Base-by-base conservation (phyloP, 257 asterid genomes). In the Catharanthus roseus region DNA sequence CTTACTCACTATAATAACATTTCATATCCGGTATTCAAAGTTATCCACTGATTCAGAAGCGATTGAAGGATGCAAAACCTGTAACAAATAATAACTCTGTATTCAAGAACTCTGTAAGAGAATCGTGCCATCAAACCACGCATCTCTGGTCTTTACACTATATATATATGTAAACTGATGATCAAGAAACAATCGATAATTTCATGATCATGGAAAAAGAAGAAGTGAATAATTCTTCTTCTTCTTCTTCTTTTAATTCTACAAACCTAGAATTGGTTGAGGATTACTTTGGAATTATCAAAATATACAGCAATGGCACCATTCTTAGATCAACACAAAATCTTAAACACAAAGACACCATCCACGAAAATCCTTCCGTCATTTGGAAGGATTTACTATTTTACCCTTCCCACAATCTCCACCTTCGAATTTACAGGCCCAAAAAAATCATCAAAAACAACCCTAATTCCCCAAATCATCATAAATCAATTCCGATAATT, bases 331-430 rank as follows among this genome's bases (percentile, higher is more conserved):
- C 34, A 16, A 24, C 41, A 0, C n/a, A n/a, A n/a, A 23, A 64
- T 16, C 15, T 10, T 8, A 50, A 62, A 12, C 45, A 31, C 29
- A 16, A 12, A 11, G 49, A 38, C 41, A 38, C 41, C 41, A 83
- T 84, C n/a, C 73, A 75, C 0, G 91, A 86, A 79, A 92, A 91
- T 75, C 87, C 88, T 54, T 77, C 92, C 29, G 86, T 90, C 72
- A 51, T 77, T 18, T 91, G 97, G 96, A 87, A 88, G 74, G 95
- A 89, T 49, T 69, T 63, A 47, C 41, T 79, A 13, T 89, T 68
- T 79, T 87, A 86, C 34, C 16, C 54, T 6, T 39, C 65, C 23
- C 71, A 83, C 68, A 24, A 71, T 57, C 90, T 86, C 58, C 72
- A 76, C 73, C 93, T 88, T 79, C 92, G 91, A 34, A 89, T 86